phyloP scores from a whole-genome alignment of 768 basidiomycete genomes.

The Tulasnella sp. region DNA sequence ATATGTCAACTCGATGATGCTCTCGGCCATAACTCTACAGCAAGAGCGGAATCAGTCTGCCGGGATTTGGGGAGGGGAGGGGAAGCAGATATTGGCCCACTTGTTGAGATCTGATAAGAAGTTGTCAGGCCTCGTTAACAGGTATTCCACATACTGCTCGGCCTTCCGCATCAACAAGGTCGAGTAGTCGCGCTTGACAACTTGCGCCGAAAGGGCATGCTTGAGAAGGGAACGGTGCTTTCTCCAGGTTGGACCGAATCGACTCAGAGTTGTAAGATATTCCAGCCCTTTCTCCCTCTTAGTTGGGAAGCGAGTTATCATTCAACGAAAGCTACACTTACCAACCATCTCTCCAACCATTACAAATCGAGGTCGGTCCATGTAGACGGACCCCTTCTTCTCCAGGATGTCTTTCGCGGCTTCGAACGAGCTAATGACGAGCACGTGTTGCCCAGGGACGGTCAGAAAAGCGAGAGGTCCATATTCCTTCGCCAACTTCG shows the following conservation, averaged over 20 bases:
- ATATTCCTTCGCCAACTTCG: not conserved
- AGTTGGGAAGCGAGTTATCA: not conserved
- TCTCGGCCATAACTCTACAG: not conserved
- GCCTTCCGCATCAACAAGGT: not conserved
- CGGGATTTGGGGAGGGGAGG: not conserved
- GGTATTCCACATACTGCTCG: not conserved
- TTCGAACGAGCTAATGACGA: slow-evolving; percentile 8
- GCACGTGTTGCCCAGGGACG: not conserved
- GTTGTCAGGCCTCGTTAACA: not conserved
- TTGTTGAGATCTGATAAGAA: not conserved
- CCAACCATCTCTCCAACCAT: not conserved
- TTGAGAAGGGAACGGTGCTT: not conserved
- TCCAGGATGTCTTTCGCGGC: slow-evolving; percentile 16
- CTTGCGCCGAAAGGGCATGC: not conserved
- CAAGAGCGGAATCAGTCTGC: not conserved
- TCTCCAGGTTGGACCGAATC: not conserved
- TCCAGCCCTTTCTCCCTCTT: not conserved
- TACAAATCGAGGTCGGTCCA: slow-evolving; percentile 11
- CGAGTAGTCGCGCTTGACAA: not conserved
- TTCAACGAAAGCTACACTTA: not conserved
- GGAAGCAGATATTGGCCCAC: not conserved
- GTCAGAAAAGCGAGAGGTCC: slow-evolving; percentile 1
- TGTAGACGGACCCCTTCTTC: slow-evolving; percentile 14
- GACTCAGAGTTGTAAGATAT: not conserved
- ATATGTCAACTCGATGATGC: not conserved